Conservation (phyloP, 2,329 filamentous ascomycete genomes). For the Blastomyces gilchristii region DNA sequence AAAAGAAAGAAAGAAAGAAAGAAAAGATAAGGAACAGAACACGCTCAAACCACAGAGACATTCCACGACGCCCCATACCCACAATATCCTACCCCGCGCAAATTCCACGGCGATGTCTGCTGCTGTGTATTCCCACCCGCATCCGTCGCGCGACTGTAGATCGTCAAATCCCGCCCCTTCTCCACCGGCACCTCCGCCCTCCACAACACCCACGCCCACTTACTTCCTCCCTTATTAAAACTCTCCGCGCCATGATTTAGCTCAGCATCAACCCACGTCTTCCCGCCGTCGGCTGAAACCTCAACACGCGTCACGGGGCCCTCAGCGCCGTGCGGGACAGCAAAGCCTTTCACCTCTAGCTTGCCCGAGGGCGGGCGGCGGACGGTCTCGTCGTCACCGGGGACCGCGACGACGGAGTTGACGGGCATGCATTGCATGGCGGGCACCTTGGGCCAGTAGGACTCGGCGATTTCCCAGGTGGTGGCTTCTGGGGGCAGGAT, state of each 20-base stretch:
- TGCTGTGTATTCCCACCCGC: slow-evolving; percentile 43
- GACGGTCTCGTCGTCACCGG: slow-evolving; percentile 38
- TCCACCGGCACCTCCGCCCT: slow-evolving; percentile 31
- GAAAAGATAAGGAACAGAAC: not conserved
- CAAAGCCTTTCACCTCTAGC: slow-evolving; percentile 47
- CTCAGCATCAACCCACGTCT: slow-evolving; percentile 42
- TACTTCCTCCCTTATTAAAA: slow-evolving; percentile 23
- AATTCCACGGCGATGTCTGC: slow-evolving; percentile 45
- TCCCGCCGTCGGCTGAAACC: slow-evolving; percentile 42
- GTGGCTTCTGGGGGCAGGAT: slow-evolving; percentile 44
- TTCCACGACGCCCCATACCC: slow-evolving; percentile 47
- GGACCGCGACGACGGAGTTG: slow-evolving; percentile 46
- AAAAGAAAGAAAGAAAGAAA: no score
- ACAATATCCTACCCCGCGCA: slow-evolving; percentile 51
- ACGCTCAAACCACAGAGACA: slow-evolving; percentile 20
- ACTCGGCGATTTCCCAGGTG: slow-evolving; percentile 40
- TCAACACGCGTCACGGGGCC: slow-evolving; percentile 47
- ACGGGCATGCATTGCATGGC: slow-evolving; percentile 48
- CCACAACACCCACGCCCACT: slow-evolving; percentile 52
- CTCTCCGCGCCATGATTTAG: slow-evolving; percentile 21
- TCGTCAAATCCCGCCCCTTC: slow-evolving; percentile 32
- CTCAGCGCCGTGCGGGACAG: slow-evolving; percentile 43
- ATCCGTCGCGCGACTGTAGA: slow-evolving; percentile 49
- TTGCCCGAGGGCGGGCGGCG: slow-evolving; percentile 29
- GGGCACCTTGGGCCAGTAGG: slow-evolving; percentile 43